Conservation (phyloP, 2,329 filamentous ascomycete genomes). For the Lecanicillium sp. region DNA sequence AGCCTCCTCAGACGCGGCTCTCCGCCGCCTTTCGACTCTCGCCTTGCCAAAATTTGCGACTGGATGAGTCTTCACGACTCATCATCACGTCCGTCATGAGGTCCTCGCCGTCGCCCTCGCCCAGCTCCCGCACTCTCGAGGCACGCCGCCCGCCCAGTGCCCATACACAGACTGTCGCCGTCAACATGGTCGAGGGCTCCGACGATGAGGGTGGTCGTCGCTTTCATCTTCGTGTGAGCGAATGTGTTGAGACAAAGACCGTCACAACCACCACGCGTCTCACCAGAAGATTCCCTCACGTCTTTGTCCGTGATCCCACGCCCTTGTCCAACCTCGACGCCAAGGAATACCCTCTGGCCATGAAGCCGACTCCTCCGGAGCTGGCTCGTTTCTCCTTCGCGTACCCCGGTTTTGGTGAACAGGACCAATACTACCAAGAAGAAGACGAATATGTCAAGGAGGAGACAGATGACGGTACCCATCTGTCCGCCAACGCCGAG, state of each 20-base stretch:
- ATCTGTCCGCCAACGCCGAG: neutral
- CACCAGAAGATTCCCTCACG: conserved; percentile 75
- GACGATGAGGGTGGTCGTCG: conserved; percentile 29
- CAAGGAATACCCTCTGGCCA: conserved; percentile 85
- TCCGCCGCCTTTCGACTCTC: neutral
- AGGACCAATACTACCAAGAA: conserved; percentile 18
- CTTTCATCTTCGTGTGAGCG: conserved; percentile 53
- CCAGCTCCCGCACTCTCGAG: conserved; percentile 31
- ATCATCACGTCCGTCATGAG: conserved; percentile 26
- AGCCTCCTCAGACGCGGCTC: neutral
- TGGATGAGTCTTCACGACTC: neutral
- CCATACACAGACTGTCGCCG: conserved; percentile 38
- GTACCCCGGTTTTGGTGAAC: neutral
- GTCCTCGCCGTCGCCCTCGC: conserved; percentile 26
- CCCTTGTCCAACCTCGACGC: conserved; percentile 68
- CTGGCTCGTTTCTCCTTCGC: conserved; percentile 64
- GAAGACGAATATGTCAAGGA: conserved; percentile 22
- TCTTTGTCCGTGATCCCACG: conserved; percentile 68
- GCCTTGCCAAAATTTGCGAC: neutral
- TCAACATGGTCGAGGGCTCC: conserved; percentile 40
- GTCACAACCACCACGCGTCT: conserved; percentile 92
- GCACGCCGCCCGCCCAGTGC: conserved; percentile 28
- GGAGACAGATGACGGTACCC: conserved; percentile 9
- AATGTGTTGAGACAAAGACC: conserved; percentile 62
- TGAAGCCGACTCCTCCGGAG: conserved; percentile 72